Evolutionary conservation across 192 early-diverging fungal genomes (phyloP), one percentile per base, ranked within the genome.

Genomic region (Podila minutissima): DNA sequence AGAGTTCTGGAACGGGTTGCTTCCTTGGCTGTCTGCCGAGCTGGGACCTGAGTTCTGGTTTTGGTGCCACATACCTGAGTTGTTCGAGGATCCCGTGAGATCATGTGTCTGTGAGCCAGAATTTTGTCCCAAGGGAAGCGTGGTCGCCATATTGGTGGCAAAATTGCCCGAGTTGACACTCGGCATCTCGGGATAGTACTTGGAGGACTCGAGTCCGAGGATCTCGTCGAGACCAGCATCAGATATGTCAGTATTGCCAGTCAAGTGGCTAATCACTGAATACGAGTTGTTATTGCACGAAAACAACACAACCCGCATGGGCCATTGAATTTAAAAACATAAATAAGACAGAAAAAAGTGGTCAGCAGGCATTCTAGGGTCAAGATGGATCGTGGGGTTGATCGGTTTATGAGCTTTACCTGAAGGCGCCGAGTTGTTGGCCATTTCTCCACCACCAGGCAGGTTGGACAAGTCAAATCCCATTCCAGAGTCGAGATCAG

Each of bases 351-450:
- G 20, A 20, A 66, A 41, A 19, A 22, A 60, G 48, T 20, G 20
- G 46, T 66, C 15, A 46, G 41, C 3, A 46, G 11, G 15, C 41
- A 46, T 4, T 46, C 12, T 26, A 33, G 0, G 13, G 13, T 46
- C 41, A 15, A 46, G 15, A 17, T 46, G 15, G 38, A 28, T 28
- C 26, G 61, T 67, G 33, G 32, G 8, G 22, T 19, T 13, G 67
- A 32, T 11, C 49, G 17, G 24, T 37, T 63, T 32, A 59, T 15
- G 72, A 4, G 15, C 13, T 46, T 46, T 81, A 81, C 77, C 66
- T 64, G 77, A 73, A 29, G 55, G 62, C 37, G 62, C 62, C 64
- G 77, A 65, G 28, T 68, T 73, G n/a, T 37, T 73, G 26, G 50
- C 37, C 58, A 73, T 59, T 19, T 66, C 71, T 19, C 61, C 71